These are phyloP conservation scores for Ilex aquifolium DNA, from an alignment of 257 asterid species.

Conservation along the genomic window DNA sequence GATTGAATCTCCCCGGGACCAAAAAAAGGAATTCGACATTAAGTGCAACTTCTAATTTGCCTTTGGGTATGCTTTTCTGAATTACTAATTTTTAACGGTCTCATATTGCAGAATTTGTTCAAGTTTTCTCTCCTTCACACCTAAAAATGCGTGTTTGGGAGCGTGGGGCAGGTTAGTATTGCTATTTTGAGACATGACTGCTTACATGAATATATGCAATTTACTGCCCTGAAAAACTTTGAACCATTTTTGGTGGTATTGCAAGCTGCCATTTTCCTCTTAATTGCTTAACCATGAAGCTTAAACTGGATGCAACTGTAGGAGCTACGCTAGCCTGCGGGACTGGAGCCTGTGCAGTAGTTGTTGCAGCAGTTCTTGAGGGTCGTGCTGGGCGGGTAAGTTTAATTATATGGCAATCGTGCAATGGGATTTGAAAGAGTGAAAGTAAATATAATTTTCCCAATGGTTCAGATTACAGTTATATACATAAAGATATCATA, in stretches of 20 bases:
- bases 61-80: too few species aligned
- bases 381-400: slow-evolving; percentile 84
- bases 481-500: too few species aligned
- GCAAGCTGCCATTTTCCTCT: neutral
- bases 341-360: slow-evolving; percentile 93
- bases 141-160: slow-evolving; percentile 99
- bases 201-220: neutral
- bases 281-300: neutral
- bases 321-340: slow-evolving; percentile 98
- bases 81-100: neutral
- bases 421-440: too few species aligned
- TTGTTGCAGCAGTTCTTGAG: slow-evolving; percentile 89
- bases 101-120: slow-evolving; percentile 72
- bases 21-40: too few species aligned
- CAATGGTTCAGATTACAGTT: neutral
- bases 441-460: neutral
- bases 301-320: slow-evolving; percentile 19
- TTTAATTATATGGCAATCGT: neutral
- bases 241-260: neutral
- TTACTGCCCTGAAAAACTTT: neutral
- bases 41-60: too few species aligned
- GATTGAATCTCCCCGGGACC: too few species aligned
- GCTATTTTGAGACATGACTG: neutral
- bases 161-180: slow-evolving; percentile 85
- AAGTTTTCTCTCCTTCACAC: slow-evolving; percentile 72